Percentiles rank a stretch among this genome's conserved stretches.
Evolutionary conservation across 2,329 filamentous ascomycete species (phyloP).

Genomic region (Cladosporium oxysporum): DNA sequence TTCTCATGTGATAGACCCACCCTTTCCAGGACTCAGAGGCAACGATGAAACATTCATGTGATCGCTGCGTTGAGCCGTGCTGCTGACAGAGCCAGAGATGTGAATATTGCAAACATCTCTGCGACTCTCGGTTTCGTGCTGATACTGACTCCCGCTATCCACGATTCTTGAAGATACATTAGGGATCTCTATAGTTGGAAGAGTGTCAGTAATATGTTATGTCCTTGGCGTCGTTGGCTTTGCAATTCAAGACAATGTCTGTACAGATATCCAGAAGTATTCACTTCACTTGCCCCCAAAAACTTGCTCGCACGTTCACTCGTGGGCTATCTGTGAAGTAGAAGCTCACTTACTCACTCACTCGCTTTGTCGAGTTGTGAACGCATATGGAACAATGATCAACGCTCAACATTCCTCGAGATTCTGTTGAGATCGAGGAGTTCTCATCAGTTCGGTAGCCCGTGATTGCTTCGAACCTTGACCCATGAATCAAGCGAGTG

Average conservation of each 20-base stretch:
- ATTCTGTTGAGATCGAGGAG: background rate
- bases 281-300: too few species aligned
- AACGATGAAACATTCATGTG: conserved; percentile 12
- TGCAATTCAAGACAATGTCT: background rate
- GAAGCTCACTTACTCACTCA: background rate
- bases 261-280: too few species aligned
- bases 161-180: background rate
- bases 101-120: background rate
- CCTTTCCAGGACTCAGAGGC: background rate
- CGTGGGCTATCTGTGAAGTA: background rate
- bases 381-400: background rate
- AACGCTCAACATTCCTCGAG: background rate
- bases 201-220: background rate
- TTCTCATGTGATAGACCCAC: conserved; percentile 1
- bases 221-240: background rate
- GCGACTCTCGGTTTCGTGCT: background rate
- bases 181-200: background rate
- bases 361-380: background rate
- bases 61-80: background rate
- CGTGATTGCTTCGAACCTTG: background rate
- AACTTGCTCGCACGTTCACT: background rate
- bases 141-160: background rate
- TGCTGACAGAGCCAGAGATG: background rate
- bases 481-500: too few species aligned
- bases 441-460: background rate